Evolutionary conservation across 306 rosid genomes (phyloP), one percentile per base, ranked within the genome.

Genomic region (Trifolium dubium): DNA sequence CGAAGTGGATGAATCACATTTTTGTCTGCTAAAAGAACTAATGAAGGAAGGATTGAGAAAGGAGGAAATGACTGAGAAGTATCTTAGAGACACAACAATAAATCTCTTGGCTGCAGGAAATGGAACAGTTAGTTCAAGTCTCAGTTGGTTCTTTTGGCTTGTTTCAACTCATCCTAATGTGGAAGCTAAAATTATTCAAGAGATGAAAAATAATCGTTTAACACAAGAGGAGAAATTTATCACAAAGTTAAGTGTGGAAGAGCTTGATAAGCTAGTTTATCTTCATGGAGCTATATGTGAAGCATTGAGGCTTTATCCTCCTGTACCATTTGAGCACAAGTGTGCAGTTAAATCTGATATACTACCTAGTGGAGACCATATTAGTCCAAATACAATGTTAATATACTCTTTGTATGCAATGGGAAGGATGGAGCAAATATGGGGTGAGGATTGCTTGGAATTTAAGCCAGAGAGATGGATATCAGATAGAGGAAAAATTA

Each of bases 381-480:
- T 51, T 6, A 17, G 58, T 7, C 11, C 58, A 17, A 51, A 51
- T 51, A 51, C 58, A 51, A 51, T 17, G 5, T 2, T 51, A 17
- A 17, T 51, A 51, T 17, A 7, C 8, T 51, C 58, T 51, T 7
- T 51, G 58, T 51, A 51, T 51, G 58, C 58, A 17, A 50, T 50
- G 56, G 56, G 56, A 6, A 50, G 56, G 4, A 50, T 50, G 56
- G 56, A 50, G 15, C 4, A 50, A 50, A 15, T 50, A 50, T 50
- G 56, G 28, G 56, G 56, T 4, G 4, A 15, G 0, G 56, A 50
- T 50, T 50, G 56, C 4, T 50, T 15, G 23, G 56, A 50, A 3
- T 50, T n/a, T 50, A 50, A 50, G 56, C 28, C 56, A 6, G 56
- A 50, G 23, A 50, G 56, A 50, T 50, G 56, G 56, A 50, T 50